Percentiles rank a stretch among this genome's conserved stretches.
Evolutionary conservation across 2,329 filamentous ascomycete genomes (phyloP).

Genomic region (Bipolaris sorokiniana): DNA sequence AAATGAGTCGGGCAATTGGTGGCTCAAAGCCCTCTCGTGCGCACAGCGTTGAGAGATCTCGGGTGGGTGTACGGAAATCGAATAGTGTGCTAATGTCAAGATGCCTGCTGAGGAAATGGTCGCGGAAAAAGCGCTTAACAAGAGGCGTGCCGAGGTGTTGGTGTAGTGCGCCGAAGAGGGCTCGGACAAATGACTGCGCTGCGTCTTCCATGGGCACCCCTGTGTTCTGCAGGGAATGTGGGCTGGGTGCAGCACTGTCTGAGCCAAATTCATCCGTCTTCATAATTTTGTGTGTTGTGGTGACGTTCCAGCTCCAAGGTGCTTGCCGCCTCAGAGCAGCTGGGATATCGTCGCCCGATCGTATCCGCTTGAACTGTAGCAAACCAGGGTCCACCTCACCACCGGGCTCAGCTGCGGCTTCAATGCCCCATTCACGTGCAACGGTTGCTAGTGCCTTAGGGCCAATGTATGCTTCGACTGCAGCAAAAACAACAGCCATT

Average conservation of each 20-base stretch:
- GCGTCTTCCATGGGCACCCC: slow-evolving; percentile 61
- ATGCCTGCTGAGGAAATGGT: slow-evolving; percentile 81
- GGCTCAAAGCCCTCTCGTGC: slow-evolving; percentile 86
- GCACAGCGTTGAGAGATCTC: slow-evolving; percentile 83
- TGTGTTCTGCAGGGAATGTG: slow-evolving; percentile 30
- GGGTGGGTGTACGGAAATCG: slow-evolving; percentile 80
- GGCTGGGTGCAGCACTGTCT: slow-evolving; percentile 41
- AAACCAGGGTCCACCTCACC: slow-evolving; percentile 90
- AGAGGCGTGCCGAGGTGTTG: slow-evolving; percentile 79
- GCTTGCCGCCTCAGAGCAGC: slow-evolving; percentile 30
- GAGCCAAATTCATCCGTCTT: slow-evolving; percentile 88
- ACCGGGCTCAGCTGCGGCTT: slow-evolving; percentile 83
- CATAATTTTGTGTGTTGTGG: slow-evolving; percentile 72
- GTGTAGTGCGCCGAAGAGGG: slow-evolving; percentile 84
- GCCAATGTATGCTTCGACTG: slow-evolving; percentile 84
- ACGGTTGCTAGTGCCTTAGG: slow-evolving; percentile 74
- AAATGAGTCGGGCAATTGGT: slow-evolving; percentile 84
- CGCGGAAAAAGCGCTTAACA: slow-evolving; percentile 81
- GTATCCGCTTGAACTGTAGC: slow-evolving; percentile 72
- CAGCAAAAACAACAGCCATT: slow-evolving; percentile 83
- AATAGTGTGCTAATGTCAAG: slow-evolving; percentile 81
- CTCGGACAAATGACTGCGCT: slow-evolving; percentile 78
- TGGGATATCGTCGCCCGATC: slow-evolving; percentile 36
- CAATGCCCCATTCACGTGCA: slow-evolving; percentile 87
- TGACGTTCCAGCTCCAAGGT: slow-evolving; percentile 48